Evolutionary conservation across 345 rosid genomes (phyloP), one percentile per base, ranked within the genome.

Genomic region (Gossypium herbaceum): DNA sequence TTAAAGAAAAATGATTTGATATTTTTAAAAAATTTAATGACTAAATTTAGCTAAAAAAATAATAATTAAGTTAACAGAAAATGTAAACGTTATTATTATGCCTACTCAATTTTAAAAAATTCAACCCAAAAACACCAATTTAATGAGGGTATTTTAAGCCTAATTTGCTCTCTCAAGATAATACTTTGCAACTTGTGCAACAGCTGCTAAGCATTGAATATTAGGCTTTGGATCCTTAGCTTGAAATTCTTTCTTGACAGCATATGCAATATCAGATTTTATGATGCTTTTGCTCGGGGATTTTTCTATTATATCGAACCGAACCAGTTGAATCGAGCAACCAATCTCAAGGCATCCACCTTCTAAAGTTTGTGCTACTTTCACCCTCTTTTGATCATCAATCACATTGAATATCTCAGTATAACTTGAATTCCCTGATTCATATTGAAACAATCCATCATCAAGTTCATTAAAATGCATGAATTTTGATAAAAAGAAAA

Each of bases 361-460:
- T 19, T 43, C 8, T 27, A 65, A 19, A 16, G 52, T 27, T 44
- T 10, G 16, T 43, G 51, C 17, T 52, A 43, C 3, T 65, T 66
- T 44, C 54, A 66, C 29, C 52, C 71, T 66, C 29, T 12, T 44
- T 20, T 10, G 3, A 1, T 66, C 52, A 66, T 66, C 13, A 66
- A 66, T 44, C 70, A 43, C 29, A 19, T 9, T 66, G 70, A 66
- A 66, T 66, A 2, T 44, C 71, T 45, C 54, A 11, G 71, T 66
- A 12, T 20, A 66, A 4, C 71, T 66, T 66, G 54, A 11, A 66
- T 44, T 65, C 70, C 52, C 72, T 67, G 72, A 0, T 47, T 24
- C 39, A 57, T 10, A 45, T 20, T 13, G n/a, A 12, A 6, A 45
- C 12, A 68, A 68, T 9, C 24, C 68, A 63, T 63, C 13, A 17